Evolutionary conservation across 768 basidiomycete genomes (phyloP).

Genomic region (Phaeotremella skinneri): DNA sequence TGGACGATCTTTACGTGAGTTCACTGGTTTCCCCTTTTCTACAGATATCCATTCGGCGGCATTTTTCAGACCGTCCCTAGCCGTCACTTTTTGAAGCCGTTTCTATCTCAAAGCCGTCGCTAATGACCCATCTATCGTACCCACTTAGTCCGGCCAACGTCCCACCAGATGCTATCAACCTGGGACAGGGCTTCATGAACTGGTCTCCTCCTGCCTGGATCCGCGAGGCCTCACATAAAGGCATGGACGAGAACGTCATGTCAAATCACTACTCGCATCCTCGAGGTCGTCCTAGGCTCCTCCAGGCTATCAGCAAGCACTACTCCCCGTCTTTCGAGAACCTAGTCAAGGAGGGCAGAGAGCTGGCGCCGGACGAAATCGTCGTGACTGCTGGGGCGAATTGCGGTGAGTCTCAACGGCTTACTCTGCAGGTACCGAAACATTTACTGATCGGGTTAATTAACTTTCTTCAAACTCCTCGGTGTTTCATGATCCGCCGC

Average conservation of each 20-base stretch:
- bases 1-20: conserved; percentile 53
- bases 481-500: too few relatives aligned
- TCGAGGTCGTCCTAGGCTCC: conserved; percentile 78
- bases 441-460: too few relatives aligned
- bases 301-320: conserved; percentile 78
- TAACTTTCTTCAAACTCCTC: too few relatives aligned
- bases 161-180: conserved; percentile 87
- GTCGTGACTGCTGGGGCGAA: conserved; percentile 95
- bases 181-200: conserved; percentile 64
- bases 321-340: conserved; percentile 64
- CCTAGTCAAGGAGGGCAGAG: conserved; percentile 57
- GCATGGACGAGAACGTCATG: conserved; percentile 48
- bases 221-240: conserved; percentile 39
- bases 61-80: background rate
- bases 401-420: conserved; percentile 80
- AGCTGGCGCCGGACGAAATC: conserved; percentile 84
- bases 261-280: conserved; percentile 62
- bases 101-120: background rate
- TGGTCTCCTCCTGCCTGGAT: conserved; percentile 53
- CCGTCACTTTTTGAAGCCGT: too few relatives aligned
- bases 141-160: conserved; percentile 72
- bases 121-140: conserved; percentile 1
- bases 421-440: too few relatives aligned
- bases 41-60: background rate
- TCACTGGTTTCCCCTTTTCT: background rate